Base-by-base conservation (phyloP, 257 asterid species). In the Solanum piurae region DNA sequence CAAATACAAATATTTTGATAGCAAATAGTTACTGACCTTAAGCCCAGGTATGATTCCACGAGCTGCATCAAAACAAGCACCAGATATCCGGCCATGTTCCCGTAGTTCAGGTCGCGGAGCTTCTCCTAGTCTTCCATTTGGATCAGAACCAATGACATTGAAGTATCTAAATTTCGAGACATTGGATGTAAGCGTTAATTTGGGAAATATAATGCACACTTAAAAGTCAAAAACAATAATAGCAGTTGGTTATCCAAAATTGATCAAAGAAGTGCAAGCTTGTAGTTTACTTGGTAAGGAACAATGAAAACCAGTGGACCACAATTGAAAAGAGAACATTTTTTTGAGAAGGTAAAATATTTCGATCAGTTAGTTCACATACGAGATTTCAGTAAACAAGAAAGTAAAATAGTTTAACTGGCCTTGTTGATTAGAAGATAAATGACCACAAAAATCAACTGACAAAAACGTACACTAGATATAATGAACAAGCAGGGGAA, bases 1-100 rank as follows among this genome's bases (percentile, higher is more conserved):
- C 38, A 79, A 37, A 69, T 42, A 38, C 69, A 25, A 38, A 12
- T 36, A 20, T 31, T 71, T 29, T 64, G 7, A 84, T 21, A 85
- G 72, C 16, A 88, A 36, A 40, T 4, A 79, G 21, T 72, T 58
- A 72, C 79, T 14, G 60, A 94, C 98, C 95, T 95, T 95, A 13
- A 95, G 98, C 68, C 96, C 98, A 31, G 95, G 92, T 86, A 91
- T 95, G 91, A 95, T 93, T 85, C 98, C 98, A 84, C 98, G 96
- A 87, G 98, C 98, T 83, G 98, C 98, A 88, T 95, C 98, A 76
- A 95, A 95, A 89, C 98, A 95, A 86, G 98, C 98, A 38, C 98
- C 96, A 6, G 98, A 95, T 86, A 95, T 95, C 71, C 98, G 92
- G 37, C 98, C 98, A 88, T 95, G 98, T 87, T 95, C 98, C 4